These are phyloP conservation scores for Picea mariana DNA, from an alignment of 83 land plant species.

Conservation along the genomic window DNA sequence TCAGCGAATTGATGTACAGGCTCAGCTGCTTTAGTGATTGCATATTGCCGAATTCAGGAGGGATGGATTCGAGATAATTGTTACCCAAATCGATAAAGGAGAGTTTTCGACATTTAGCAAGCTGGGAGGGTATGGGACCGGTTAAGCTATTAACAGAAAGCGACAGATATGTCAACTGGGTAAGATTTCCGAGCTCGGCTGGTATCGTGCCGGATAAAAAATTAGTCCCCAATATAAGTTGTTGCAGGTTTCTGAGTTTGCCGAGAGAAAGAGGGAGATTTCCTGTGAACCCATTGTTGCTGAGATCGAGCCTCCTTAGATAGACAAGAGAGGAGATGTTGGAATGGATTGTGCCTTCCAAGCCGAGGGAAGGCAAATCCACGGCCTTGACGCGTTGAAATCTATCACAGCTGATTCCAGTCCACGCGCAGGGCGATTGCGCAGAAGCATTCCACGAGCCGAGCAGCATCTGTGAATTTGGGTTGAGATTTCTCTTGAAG, in stretches of 20 bases:
- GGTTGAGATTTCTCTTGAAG: conserved; percentile 4
- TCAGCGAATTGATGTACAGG: background rate
- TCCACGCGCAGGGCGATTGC: conserved; percentile 9
- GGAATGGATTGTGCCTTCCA: conserved; percentile 17
- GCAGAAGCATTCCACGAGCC: background rate
- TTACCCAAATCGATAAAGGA: background rate
- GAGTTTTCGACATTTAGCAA: conserved; percentile 7
- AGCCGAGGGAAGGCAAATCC: background rate
- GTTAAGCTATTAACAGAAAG: conserved; percentile 4
- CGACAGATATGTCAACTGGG: background rate
- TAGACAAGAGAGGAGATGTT: conserved; percentile 14
- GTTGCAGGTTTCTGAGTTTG: conserved; percentile 4
- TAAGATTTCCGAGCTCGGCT: background rate
- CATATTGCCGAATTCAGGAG: background rate
- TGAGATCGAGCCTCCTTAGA: conserved; percentile 19
- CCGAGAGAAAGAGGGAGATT: conserved; percentile 19
- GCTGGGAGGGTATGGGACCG: conserved; percentile 13
- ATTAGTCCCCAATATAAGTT: conserved; percentile 6
- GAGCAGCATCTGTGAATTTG: background rate
- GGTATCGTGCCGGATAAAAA: too few relatives aligned
- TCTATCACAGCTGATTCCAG: conserved; percentile 13
- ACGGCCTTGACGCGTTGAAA: background rate
- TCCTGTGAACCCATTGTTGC: conserved; percentile 20
- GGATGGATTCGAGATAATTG: background rate
- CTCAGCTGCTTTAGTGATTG: background rate